phyloP scores from a whole-genome alignment of 1,139 yeast genomes.

The Hansenula lynferdii region DNA sequence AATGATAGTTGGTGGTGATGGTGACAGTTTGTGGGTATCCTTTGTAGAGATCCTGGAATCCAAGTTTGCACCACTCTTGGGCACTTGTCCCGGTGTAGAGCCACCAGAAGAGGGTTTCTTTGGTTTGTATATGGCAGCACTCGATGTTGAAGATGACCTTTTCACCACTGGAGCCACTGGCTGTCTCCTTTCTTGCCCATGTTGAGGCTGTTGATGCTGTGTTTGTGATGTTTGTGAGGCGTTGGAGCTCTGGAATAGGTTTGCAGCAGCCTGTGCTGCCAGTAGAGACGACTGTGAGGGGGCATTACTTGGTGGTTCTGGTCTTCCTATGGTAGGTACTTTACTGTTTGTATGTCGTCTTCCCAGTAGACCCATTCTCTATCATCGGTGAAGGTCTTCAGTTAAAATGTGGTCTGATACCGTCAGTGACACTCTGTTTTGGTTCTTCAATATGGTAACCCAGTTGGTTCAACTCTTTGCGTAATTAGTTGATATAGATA shows the following conservation, averaged over 20 bases:
- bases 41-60: too few relatives aligned
- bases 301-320: neutral
- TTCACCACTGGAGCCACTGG: neutral
- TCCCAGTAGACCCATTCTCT: constrained; percentile 2
- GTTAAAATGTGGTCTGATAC: too few relatives aligned
- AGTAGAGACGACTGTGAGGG: constrained; percentile 11
- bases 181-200: constrained; percentile 2
- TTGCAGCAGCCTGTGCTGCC: constrained; percentile 22
- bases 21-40: too few relatives aligned
- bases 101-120: too few relatives aligned
- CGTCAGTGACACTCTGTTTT: too few relatives aligned
- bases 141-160: neutral
- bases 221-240: neutral
- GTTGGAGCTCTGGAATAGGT: constrained; percentile 4
- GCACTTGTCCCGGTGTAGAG: too few relatives aligned
- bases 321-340: neutral
- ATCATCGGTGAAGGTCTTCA: neutral
- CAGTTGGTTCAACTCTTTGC: too few relatives aligned
- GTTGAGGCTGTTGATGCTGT: neutral
- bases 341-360: constrained; percentile 1
- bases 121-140: neutral
- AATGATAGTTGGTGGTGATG: neutral
- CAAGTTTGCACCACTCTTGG: neutral
- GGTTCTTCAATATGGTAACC: too few relatives aligned
- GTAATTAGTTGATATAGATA: too few relatives aligned